Conservation (phyloP, 208 protist genomes). For the Trypanosomatidae sp. region DNA sequence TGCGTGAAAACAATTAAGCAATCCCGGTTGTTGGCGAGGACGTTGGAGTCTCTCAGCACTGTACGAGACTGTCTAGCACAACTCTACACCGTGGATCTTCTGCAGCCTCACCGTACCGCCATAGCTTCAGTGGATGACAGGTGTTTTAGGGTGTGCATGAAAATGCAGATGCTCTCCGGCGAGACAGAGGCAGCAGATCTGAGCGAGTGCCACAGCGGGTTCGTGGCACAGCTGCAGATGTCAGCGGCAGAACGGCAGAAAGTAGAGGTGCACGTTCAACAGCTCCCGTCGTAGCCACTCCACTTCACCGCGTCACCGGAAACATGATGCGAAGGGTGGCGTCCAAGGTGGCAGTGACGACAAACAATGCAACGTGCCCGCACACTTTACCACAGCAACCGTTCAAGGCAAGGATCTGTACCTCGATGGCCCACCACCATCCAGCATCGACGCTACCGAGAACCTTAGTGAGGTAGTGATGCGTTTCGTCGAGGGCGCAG, state of each 20-base stretch:
- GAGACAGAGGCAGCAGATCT: background rate
- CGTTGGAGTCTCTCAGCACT: background rate
- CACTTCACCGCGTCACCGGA: background rate
- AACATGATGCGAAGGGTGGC: background rate
- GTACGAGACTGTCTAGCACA: constrained; percentile 13
- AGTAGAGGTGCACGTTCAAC: constrained; percentile 6
- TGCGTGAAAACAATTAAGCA: constrained; percentile 7
- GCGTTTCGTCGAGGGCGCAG: background rate
- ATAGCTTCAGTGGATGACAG: background rate
- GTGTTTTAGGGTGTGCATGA: constrained; percentile 7
- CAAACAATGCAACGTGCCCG: background rate
- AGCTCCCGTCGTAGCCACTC: constrained; percentile 6
- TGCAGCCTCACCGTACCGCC: constrained; percentile 5
- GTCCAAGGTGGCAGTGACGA: background rate
- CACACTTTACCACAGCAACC: constrained; percentile 11
- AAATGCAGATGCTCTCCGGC: background rate
- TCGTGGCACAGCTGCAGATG: background rate
- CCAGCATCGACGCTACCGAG: background rate
- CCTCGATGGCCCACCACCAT: constrained; percentile 2
- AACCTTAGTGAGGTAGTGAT: background rate
- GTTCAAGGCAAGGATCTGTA: constrained; percentile 11
- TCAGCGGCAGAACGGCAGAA: background rate
- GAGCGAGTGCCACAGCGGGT: constrained; percentile 5
- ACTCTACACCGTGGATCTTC: constrained; percentile 12
- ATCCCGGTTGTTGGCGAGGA: background rate